phyloP scores from a whole-genome alignment of 345 rosid species.

The Mangifera indica region DNA sequence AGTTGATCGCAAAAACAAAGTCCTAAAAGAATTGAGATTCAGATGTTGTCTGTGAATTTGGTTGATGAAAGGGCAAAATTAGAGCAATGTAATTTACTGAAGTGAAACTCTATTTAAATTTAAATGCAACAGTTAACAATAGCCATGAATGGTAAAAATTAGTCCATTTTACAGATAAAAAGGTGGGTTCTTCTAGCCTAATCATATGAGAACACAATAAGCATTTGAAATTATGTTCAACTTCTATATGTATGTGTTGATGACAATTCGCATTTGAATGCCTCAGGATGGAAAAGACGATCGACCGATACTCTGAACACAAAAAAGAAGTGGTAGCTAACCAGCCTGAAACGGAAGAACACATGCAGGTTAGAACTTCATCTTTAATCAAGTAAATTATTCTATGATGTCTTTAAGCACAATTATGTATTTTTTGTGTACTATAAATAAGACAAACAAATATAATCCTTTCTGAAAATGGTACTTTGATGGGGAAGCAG shows the following conservation, averaged over 20 bases:
- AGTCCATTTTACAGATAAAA: not conserved
- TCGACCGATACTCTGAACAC: conserved; percentile 41
- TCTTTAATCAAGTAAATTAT: not conserved
- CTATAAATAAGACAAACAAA: not conserved
- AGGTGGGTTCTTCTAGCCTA: too few relatives aligned
- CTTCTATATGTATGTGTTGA: not conserved
- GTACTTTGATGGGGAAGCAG: too few relatives aligned
- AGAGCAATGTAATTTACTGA: too few relatives aligned
- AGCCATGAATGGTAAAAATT: not conserved
- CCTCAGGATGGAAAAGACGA: conserved; percentile 41
- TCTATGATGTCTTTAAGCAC: not conserved
- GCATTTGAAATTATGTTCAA: not conserved
- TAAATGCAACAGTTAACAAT: not conserved
- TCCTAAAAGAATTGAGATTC: too few relatives aligned
- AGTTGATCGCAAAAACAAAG: too few relatives aligned
- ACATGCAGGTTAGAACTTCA: conserved; percentile 40
- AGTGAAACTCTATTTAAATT: too few relatives aligned
- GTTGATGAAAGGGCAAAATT: not conserved
- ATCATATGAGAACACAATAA: not conserved
- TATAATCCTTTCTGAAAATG: too few relatives aligned
- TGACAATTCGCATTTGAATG: conserved; percentile 9
- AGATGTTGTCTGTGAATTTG: too few relatives aligned
- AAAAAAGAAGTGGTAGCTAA: conserved; percentile 25
- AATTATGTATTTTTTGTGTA: not conserved
- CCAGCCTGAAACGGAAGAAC: conserved; percentile 27